A percentile compares a stretch with the other conserved stretches of the same genome.
phyloP scores from a whole-genome alignment of 441 rosid genomes.

The Brassica balearica region DNA sequence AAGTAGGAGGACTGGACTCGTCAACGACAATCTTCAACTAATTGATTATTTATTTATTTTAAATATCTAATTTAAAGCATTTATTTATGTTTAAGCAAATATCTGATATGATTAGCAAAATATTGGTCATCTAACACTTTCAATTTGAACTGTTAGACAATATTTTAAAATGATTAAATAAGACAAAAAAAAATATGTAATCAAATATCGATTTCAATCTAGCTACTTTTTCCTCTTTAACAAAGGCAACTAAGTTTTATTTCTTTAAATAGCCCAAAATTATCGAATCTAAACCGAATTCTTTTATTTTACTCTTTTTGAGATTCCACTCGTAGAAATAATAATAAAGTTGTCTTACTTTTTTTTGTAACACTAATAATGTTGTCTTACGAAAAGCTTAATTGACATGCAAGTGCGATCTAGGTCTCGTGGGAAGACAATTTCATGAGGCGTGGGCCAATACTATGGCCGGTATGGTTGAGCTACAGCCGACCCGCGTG shows the following conservation, averaged over 20 bases:
- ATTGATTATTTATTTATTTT: neutral
- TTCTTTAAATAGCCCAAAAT: neutral
- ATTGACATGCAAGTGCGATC: slow-evolving; percentile 10
- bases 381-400: slow-evolving; percentile 27
- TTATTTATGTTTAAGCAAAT: neutral
- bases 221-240: neutral
- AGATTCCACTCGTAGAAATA: neutral
- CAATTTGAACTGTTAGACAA: neutral
- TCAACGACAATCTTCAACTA: slow-evolving; percentile 35
- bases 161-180: neutral
- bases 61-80: slow-evolving; percentile 14
- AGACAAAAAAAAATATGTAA: neutral
- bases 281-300: neutral
- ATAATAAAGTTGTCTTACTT: slow-evolving; percentile 18
- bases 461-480: slow-evolving; percentile 18
- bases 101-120: slow-evolving; percentile 9
- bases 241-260: neutral
- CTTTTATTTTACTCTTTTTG: neutral
- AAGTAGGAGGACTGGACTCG: neutral
- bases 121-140: neutral
- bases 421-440: slow-evolving; percentile 24
- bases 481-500: slow-evolving; percentile 38
- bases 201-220: neutral
- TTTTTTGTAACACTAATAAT: neutral
- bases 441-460: slow-evolving; percentile 42